Percentiles rank a stretch among this genome's conserved stretches.
Conservation (phyloP, 495 filamentous ascomycete genomes). For the Aspergillus cavernicola region DNA sequence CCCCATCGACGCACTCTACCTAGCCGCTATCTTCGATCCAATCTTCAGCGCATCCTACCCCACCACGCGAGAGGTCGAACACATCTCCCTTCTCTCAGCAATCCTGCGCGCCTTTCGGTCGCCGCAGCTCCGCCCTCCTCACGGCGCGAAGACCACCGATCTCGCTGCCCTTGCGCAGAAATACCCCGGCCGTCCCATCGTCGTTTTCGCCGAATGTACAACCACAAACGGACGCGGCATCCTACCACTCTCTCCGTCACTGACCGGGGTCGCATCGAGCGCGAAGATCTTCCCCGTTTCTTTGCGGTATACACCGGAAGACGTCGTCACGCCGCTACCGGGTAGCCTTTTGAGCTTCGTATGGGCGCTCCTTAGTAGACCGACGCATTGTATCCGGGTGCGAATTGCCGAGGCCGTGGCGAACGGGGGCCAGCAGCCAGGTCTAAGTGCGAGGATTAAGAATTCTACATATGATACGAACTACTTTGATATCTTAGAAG, state of each 20-base stretch:
- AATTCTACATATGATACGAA: conserved; percentile 46
- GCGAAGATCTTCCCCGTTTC: conserved; percentile 84
- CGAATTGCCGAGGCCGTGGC: conserved; percentile 73
- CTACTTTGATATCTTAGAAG: conserved; percentile 44
- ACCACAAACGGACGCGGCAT: conserved; percentile 67
- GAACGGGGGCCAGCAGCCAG: conserved; percentile 19
- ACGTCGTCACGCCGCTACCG: conserved; percentile 88
- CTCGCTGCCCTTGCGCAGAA: conserved; percentile 57
- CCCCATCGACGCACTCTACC: conserved; percentile 88
- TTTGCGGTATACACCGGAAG: conserved; percentile 79
- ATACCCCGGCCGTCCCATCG: conserved; percentile 51
- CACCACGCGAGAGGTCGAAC: conserved; percentile 64
- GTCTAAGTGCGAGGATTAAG: neutral
- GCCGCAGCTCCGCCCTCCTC: conserved; percentile 47
- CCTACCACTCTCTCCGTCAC: conserved; percentile 69
- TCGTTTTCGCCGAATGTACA: conserved; percentile 11
- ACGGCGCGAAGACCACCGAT: conserved; percentile 50
- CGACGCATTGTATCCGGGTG: conserved; percentile 85
- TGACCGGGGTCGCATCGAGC: conserved; percentile 59
- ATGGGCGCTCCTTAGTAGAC: conserved; percentile 79
- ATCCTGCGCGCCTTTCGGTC: conserved; percentile 67
- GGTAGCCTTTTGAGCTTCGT: conserved; percentile 63
- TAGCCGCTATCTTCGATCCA: conserved; percentile 95
- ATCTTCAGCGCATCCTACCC: conserved; percentile 87
- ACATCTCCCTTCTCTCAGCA: conserved; percentile 69